Conservation (phyloP, 306 rosid genomes). For the Crotalaria pallida region DNA sequence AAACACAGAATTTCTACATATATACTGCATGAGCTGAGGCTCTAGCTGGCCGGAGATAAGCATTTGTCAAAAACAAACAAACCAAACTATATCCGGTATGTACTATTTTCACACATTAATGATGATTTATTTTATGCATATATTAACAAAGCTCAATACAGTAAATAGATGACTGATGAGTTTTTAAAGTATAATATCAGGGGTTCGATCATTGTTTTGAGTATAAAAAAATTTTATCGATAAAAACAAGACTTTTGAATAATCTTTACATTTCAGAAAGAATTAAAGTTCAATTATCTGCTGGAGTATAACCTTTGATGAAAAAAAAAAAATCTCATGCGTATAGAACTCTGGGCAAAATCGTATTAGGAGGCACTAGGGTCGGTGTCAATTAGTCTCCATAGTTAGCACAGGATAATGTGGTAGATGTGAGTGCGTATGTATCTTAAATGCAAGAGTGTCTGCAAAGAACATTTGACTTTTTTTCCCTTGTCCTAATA, state of each 20-base stretch:
- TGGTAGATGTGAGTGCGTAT: background rate
- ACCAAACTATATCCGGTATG: background rate
- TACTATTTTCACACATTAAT: background rate
- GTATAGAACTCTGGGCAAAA: background rate
- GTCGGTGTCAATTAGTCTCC: background rate
- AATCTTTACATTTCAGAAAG: no score
- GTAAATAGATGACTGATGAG: no score
- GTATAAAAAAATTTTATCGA: no score
- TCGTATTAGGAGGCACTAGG: background rate
- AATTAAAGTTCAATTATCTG: no score
- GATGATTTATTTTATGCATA: background rate
- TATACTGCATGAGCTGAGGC: background rate
- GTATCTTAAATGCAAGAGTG: background rate
- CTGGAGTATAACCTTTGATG: no score
- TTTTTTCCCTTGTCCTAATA: no score
- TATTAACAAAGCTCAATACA: no score
- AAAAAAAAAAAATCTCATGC: no score
- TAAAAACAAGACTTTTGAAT: no score
- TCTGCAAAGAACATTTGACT: background rate
- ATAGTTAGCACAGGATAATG: background rate
- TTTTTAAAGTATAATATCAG: no score
- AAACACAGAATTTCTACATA: background rate
- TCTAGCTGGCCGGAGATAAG: constrained; percentile 12
- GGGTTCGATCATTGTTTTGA: no score
- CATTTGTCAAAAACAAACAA: background rate